Evolutionary conservation across 176 grass and related monocot species (phyloP), one percentile per base, ranked within the genome.

Genomic region (Alloteropsis semialata): DNA sequence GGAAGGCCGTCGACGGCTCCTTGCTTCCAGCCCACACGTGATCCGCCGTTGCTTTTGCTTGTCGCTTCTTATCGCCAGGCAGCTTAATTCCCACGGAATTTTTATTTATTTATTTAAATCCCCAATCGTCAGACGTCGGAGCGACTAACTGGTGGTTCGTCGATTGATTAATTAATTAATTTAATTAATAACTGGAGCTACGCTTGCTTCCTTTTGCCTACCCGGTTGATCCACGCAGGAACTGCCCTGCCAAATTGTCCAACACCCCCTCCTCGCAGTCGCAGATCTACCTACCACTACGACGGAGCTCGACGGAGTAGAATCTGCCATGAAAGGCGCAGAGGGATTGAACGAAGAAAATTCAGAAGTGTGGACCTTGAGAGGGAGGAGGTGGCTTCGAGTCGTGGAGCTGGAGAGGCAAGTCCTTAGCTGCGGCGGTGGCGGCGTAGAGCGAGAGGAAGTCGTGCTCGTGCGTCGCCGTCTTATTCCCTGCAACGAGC

Each of bases 391-490:
- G 48, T 19, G 84, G 65, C 75, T 89, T 80, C 75, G 84, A 37
- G 50, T 91, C 89, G 80, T 89, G 84, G 44, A 88, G 82, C 63
- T 84, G 88, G 69, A 93, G 74, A 33, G 90, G 64, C 17, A 89
- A 50, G 32, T 91, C 91, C 87, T 93, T 97, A 8, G 11, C 67
- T 1, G 64, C 56, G 24, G 84, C 17, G 28, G 73, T 15, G 67
- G 62, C 30, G 49, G 87, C 25, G 89, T 93, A 90, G 41, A 91
- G 84, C 68, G 94, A 91, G 70, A 97, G 91, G 86, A 93, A 97
- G 78, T 97, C 91, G 79, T 93, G 94, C 71, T 94, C 89, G 66
- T 87, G 89, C 67, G 89, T 87, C 73, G 89, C 87, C 33, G 91
- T 77, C 84, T 91, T 93, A 65, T 93, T 97, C 73, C 89, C 94